Evolutionary conservation across 225 moss, liverwort and hornwort genomes (phyloP), one percentile per base, ranked within the genome.

Genomic region (Bryoerythrophyllum caledonicum): DNA sequence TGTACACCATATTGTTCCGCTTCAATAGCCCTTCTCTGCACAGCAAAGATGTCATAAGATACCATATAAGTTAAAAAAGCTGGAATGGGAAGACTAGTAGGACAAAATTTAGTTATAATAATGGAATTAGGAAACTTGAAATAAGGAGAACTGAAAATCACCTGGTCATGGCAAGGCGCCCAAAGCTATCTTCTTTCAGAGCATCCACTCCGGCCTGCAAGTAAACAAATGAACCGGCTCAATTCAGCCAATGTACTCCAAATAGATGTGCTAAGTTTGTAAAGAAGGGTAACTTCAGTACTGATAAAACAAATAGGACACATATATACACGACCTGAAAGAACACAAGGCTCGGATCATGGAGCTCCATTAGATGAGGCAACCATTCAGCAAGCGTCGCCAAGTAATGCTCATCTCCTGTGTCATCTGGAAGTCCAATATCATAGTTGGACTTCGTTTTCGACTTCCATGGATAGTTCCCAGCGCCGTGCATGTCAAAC

Each of bases 141-240:
- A 6, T 4, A 20, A 60, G 43, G 6, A 73, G 28, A 55, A 49
- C 55, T 27, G 3, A 78, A 70, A 70, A 60, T 27, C 73, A 93
- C 93, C 87, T 84, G 28, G 95, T 91, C 87, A 96, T 77, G 8
- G 87, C 74, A 69, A 96, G 87, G 12, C 93, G 87, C 23, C 91
- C 95, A 80, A 96, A 96, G 77, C 85, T 90, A 79, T 96, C 93
- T 48, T 82, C 90, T 38, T 83, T 74, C 40, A 93, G 87, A 25
- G 87, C 87, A 86, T 96, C 95, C 57, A 96, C 93, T 80, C 91
- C 93, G 30, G 90, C 95, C 89, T 95, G 87, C 58, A 59, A 49
- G 70, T 38, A 79, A 70, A 68, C 24, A 57, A 63, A 70, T 44
- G 11, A 37, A 28, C 7, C 28, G 51, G 37, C 21, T 54, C 28